Base-by-base conservation (phyloP, 164 flowering plant species). In the Nymphaea colorata region DNA sequence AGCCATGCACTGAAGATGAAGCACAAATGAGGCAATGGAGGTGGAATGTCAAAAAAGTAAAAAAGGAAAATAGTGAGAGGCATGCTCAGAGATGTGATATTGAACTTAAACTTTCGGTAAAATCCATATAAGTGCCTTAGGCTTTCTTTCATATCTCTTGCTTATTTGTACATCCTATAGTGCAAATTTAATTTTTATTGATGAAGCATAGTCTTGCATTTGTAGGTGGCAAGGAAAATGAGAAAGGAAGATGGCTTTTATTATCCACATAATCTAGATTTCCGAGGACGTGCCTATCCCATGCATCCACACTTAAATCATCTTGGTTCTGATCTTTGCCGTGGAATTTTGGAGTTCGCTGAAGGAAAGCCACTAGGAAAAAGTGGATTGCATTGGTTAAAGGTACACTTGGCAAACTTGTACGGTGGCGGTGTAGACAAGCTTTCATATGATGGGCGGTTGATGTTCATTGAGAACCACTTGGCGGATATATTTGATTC, bases 301-400 rank as follows among this genome's bases (percentile, higher is more conserved):
- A 91, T 94, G 97, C 98, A 91, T 76, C 82, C 98, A 71, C 95
- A 94, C 78, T 74, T 94, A 75, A 94, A 87, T 80, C 96, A 94
- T 80, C 79, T 91, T 17, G 85, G 86, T 71, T 94, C 98, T 60
- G 98, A 94, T 81, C 83, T 94, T 7, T 94, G 98, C 71, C 87
- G 98, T 74, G 98, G 98, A 70, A 75, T 88, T 68, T 85, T 94
- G 72, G 96, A 94, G 72, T 94, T 94, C 81, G 89, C 96, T 43
- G 93, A 91, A 76, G 98, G 97, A 68, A 78, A 89, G 43, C 95
- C 88, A 59, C 68, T 94, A 43, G 98, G 95, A 57, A 84, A 80
- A 75, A 80, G 91, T 68, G 98, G 98, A 0, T 77, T 94, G 57
- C 79, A 44, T 53, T 94, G 98, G 98, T 81, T 89, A 74, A 94